These are phyloP conservation scores for Cymbopogon flexuosus DNA, from an alignment of 202 grass and related monocot genomes.

Conservation along the genomic window DNA sequence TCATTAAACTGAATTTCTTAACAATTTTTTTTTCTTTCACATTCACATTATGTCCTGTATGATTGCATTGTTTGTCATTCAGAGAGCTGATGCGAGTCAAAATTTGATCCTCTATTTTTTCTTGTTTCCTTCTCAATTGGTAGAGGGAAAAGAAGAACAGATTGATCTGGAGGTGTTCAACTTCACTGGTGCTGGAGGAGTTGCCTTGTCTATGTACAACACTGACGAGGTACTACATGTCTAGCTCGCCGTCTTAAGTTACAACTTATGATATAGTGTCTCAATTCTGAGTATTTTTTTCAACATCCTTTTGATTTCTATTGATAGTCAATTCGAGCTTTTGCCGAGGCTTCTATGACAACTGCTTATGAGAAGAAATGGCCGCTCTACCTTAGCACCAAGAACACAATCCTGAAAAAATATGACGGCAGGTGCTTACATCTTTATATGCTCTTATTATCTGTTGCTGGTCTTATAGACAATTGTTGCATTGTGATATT, in stretches of 20 bases:
- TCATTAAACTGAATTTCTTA: not conserved
- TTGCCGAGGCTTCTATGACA: conserved; percentile 86
- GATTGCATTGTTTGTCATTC: conserved; percentile 16
- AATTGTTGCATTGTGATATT: not conserved
- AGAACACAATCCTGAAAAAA: conserved; percentile 98
- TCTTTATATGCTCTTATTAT: conserved; percentile 8
- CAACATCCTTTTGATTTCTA: conserved; percentile 19
- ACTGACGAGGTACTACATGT: conserved; percentile 69
- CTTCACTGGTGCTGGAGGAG: conserved; percentile 96
- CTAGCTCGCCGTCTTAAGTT: not conserved
- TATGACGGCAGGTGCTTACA: conserved; percentile 86
- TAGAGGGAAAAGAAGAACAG: conserved; percentile 88
- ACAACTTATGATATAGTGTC: not conserved
- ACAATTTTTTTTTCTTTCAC: not conserved
- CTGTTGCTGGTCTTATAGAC: not conserved
- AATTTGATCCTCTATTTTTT: conserved; percentile 5
- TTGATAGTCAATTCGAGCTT: conserved; percentile 75
- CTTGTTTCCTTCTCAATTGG: conserved; percentile 15
- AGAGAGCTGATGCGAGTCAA: conserved; percentile 12
- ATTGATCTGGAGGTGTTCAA: conserved; percentile 92
- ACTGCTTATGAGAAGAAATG: conserved; percentile 97
- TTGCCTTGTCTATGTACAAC: conserved; percentile 96
- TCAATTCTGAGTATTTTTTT: conserved; percentile 6
- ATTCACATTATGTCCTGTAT: not conserved
- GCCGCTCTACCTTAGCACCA: conserved; percentile 97